Evolutionary conservation across 2,329 filamentous ascomycete species (phyloP), one percentile per base, ranked within the genome.

Genomic region (Akanthomyces dipterigenus): DNA sequence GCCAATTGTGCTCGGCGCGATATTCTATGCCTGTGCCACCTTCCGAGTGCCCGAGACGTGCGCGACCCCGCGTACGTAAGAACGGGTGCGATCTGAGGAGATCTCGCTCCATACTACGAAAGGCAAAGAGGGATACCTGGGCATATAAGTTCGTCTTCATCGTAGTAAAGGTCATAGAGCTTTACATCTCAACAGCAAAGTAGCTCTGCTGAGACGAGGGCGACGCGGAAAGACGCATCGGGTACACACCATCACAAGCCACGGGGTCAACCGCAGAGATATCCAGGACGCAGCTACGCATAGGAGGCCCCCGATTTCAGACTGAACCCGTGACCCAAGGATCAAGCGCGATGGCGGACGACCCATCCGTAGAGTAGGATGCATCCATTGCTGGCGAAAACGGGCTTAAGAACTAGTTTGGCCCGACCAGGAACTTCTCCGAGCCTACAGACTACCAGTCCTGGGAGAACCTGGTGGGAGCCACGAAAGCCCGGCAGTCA

Each of bases 151-250:
- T 77, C 61, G 73, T 70, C 5, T 66, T 76, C 1, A 74, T 74
- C 1, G 76, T 77, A 64, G 72, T 78, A 16, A 75, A 75, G 60
- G 73, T 77, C 0, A 70, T 76, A 38, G 75, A 78, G 66, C 66
- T 78, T 9, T 77, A 75, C 64, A 74, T 77, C 53, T 62, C 66
- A 4, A 69, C 62, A 20, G 63, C 64, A 3, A 61, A 62, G 12
- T 65, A 65, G 18, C 62, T 60, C 8, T 34, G 55, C 40, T 51
- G 46, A 38, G 63, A 63, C 8, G 26, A 43, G 8, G 43, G 20
- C 36, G 24, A 20, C 31, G 53, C 11, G 28, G 63, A 60, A n/a
- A 28, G 63, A n/a, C 45, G 40, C 9, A 12, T 22, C n/a, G 50
- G 31, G 14, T 45, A 28, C 36, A 5, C 12, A 49, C 7, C 20